These are phyloP conservation scores for Coemansia sp. DNA, from an alignment of 192 early-diverging fungal genomes.

Conservation along the genomic window DNA sequence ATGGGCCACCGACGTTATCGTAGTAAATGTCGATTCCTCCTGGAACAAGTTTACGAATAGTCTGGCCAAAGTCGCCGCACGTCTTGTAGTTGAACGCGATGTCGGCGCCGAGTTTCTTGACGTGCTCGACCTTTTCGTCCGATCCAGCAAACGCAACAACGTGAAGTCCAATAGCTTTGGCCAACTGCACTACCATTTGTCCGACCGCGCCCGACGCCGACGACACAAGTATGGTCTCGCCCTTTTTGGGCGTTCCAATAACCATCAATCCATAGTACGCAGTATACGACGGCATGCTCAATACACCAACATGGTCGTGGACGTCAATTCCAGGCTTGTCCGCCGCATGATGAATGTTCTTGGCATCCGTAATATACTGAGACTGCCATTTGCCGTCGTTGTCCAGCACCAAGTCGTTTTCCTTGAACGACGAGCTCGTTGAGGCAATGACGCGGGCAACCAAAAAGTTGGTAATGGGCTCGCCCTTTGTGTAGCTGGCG, in stretches of 20 bases:
- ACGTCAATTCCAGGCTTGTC: conserved; percentile 5
- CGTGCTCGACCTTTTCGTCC: conserved; percentile 77
- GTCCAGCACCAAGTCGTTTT: conserved; percentile 65
- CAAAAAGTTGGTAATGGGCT: conserved; percentile 30
- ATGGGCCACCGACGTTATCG: conserved; percentile 80
- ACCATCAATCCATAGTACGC: conserved; percentile 66
- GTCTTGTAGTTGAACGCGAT: conserved; percentile 94
- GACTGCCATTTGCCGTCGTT: conserved; percentile 58
- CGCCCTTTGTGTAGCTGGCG: conserved; percentile 50
- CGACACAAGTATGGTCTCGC: conserved; percentile 80
- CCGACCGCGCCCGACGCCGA: conserved; percentile 80
- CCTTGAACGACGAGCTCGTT: conserved; percentile 54
- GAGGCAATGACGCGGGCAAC: conserved; percentile 68
- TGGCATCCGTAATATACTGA: conserved; percentile 51
- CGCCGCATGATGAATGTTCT: conserved; percentile 11
- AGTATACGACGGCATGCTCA: conserved; percentile 80
- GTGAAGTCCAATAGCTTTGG: conserved; percentile 66
- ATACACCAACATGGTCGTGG: conserved; percentile 42
- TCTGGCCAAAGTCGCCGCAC: conserved; percentile 38
- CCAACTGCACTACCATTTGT: conserved; percentile 76
- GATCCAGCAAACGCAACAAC: conserved; percentile 82
- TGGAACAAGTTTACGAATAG: conserved; percentile 63
- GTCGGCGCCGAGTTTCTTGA: conserved; percentile 74
- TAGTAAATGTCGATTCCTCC: conserved; percentile 87
- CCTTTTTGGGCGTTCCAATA: conserved; percentile 68